phyloP scores from a whole-genome alignment of 768 basidiomycete species.

The Phylloporus scabripes region DNA sequence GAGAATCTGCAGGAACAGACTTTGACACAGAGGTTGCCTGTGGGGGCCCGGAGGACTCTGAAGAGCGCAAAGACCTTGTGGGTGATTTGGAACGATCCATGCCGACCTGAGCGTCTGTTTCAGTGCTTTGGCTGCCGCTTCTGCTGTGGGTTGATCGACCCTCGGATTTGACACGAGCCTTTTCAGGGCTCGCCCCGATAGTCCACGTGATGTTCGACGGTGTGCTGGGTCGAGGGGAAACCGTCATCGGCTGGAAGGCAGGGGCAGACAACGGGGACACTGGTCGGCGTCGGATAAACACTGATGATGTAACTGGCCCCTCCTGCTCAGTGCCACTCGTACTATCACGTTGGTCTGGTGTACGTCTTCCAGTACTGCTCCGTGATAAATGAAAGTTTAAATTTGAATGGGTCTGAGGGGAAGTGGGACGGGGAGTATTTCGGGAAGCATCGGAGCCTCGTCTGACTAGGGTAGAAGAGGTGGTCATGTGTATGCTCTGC shows the following conservation, averaged over 20 bases:
- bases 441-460: constrained; percentile 55
- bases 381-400: constrained; percentile 47
- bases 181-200: constrained; percentile 29
- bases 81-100: constrained; percentile 38
- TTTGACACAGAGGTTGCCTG: constrained; percentile 18
- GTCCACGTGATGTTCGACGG: constrained; percentile 80
- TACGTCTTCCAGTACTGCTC: constrained; percentile 58
- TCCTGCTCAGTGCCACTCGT: constrained; percentile 37
- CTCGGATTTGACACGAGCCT: constrained; percentile 27
- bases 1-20: constrained; percentile 34
- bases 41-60: constrained; percentile 54
- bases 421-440: constrained; percentile 43
- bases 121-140: constrained; percentile 54
- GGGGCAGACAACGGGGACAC: constrained; percentile 65
- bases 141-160: constrained; percentile 41
- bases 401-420: constrained; percentile 39
- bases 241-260: constrained; percentile 55
- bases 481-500: constrained; percentile 31
- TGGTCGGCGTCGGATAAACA: constrained; percentile 55
- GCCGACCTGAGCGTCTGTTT: constrained; percentile 21
- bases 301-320: constrained; percentile 44
- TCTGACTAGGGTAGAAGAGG: constrained; percentile 38
- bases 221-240: constrained; percentile 48
- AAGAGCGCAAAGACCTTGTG: constrained; percentile 48
- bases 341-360: constrained; percentile 48